phyloP scores from a whole-genome alignment of 768 basidiomycete genomes.

The Phallus indusiatus region DNA sequence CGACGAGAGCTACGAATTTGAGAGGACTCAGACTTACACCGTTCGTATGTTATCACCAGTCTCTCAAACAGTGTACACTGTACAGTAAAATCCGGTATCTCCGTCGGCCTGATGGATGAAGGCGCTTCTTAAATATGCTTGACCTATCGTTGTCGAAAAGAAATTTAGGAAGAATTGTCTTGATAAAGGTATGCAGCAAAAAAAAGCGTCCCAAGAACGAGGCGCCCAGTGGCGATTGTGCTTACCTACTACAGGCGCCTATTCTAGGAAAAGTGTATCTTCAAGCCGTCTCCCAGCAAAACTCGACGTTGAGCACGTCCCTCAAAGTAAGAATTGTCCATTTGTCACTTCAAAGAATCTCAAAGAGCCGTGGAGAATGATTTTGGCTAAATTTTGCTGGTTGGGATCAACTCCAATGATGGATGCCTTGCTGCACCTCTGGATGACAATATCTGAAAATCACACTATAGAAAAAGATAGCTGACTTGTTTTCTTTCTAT shows the following conservation, averaged over 20 bases:
- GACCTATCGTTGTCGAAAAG: no score
- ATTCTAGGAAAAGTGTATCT: neutral
- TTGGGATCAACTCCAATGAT: slow-evolving; percentile 6
- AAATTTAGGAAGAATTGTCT: no score
- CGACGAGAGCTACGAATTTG: neutral
- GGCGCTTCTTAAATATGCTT: no score
- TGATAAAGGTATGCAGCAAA: no score
- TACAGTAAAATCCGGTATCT: no score
- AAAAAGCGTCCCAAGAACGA: neutral
- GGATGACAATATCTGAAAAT: neutral
- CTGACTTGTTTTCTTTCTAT: neutral
- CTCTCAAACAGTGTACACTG: no score
- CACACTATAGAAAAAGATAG: neutral
- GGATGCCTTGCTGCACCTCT: neutral
- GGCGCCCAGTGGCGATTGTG: neutral
- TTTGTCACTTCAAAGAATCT: neutral
- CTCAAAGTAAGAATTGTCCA: slow-evolving; percentile 21
- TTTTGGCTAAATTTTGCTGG: slow-evolving; percentile 8
- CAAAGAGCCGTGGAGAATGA: slow-evolving; percentile 4
- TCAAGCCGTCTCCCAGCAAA: slow-evolving; percentile 1
- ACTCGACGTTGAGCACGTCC: slow-evolving; percentile 16
- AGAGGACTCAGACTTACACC: no score
- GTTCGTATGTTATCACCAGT: no score
- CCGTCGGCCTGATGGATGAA: no score
- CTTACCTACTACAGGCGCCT: neutral